Base-by-base conservation (phyloP, 2,329 filamentous ascomycete species). In the Amauroascus niger region DNA sequence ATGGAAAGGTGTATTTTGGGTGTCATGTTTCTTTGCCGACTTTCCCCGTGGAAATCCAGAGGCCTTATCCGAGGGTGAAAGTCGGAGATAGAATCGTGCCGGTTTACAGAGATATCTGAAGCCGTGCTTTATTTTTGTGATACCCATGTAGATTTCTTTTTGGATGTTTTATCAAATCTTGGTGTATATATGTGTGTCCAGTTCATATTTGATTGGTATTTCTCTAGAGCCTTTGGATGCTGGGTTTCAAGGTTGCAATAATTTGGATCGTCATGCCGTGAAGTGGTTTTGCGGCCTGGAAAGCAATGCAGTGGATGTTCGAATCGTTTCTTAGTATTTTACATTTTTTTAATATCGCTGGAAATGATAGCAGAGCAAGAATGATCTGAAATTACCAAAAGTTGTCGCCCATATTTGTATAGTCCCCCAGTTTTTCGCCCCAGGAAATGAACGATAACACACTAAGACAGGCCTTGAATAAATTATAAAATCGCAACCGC, bases 1-100 rank as follows among this genome's bases (percentile, higher is more conserved):
- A 87, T 49, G 88, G 89, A 1, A 89, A 89, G 69, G 85, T 96
- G 2, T 86, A 86, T 61, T 98, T 98, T 73, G 93, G 93, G 3
- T 82, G 86, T 55, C 91, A 98, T 70, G 75, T 76, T 33, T 73
- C 73, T 55, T 67, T 76, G 61, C 58, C 73, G 20, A 56, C 58
- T 46, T 55, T 59, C 24, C 44, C 49, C 28, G 46, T 57, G 11
- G 58, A 57, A 22, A 8, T 2, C 32, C 22, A 44, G 13, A 55
- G 58, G 40, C n/a, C 30, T 28, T 18, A 28, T 58, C 59, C 41
- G 55, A 68, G 61, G 7, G 55, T 74, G 22, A 69, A 64, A 64
- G 65, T 71, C 47, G 72, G 72, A 14, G 71, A 74, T 63, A 44
- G 62, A 35, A 64, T 74, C 59, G 49, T 61, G 16, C 67, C 69